Conservation (phyloP, 768 basidiomycete species). For the Xerocomellus chrysenteron region DNA sequence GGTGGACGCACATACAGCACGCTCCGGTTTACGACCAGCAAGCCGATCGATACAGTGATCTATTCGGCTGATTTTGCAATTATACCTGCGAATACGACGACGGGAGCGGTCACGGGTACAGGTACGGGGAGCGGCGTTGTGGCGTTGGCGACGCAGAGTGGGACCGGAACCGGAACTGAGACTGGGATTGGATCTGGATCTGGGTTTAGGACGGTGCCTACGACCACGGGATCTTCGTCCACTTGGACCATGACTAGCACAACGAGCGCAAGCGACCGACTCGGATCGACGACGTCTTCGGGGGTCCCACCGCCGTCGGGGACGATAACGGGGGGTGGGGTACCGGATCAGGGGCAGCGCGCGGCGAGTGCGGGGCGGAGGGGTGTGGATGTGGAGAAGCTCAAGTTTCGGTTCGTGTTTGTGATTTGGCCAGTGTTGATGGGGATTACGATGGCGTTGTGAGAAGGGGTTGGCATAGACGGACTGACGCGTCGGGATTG, state of each 20-base stretch:
- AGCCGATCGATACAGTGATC: slow-evolving; percentile 30
- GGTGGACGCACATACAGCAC: slow-evolving; percentile 14
- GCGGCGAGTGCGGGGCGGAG: slow-evolving; percentile 23
- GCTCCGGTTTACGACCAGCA: slow-evolving; percentile 33
- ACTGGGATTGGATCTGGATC: background rate
- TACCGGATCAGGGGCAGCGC: background rate
- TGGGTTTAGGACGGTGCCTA: slow-evolving; percentile 1
- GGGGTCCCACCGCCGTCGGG: slow-evolving; percentile 13
- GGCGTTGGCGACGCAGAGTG: slow-evolving; percentile 8
- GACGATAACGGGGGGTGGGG: background rate
- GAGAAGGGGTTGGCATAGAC: background rate
- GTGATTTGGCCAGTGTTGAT: slow-evolving; percentile 57
- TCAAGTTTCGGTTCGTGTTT: slow-evolving; percentile 49
- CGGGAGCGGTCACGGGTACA: background rate
- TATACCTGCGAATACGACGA: slow-evolving; percentile 18
- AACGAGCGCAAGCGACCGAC: background rate
- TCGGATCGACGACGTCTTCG: slow-evolving; percentile 2
- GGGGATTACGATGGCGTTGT: slow-evolving; percentile 56
- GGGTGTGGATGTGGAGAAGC: slow-evolving; percentile 32
- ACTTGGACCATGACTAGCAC: slow-evolving; percentile 1
- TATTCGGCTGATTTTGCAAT: slow-evolving; percentile 57
- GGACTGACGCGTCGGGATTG: background rate
- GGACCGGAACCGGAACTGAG: background rate
- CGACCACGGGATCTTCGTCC: slow-evolving; percentile 4
- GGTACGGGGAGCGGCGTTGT: background rate